Evolutionary conservation across 2,329 filamentous ascomycete genomes (phyloP).

Genomic region (Elsinoe batatas): DNA sequence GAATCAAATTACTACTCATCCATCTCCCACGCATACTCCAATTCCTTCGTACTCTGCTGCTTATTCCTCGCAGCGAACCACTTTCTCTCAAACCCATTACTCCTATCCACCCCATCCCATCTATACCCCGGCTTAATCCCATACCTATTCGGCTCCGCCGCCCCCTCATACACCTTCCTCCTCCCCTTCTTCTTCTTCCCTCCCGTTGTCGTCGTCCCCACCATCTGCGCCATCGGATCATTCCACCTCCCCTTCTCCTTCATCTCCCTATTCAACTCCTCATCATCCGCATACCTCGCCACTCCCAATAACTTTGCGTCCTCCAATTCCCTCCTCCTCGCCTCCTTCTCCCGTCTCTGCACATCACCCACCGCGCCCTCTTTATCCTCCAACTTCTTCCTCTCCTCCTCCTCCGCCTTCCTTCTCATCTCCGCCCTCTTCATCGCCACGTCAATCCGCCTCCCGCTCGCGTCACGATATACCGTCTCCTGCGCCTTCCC

Average conservation of each 20-base stretch:
- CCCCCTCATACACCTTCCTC: slow-evolving; percentile 61
- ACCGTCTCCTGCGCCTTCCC: slow-evolving; percentile 65
- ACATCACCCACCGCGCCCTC: slow-evolving; percentile 76
- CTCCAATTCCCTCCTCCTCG: slow-evolving; percentile 56
- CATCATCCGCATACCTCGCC: slow-evolving; percentile 73
- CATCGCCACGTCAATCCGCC: slow-evolving; percentile 89
- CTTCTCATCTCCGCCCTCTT: slow-evolving; percentile 77
- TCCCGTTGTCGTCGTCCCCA: slow-evolving; percentile 51
- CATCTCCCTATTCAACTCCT: slow-evolving; percentile 72
- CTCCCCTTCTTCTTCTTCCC: slow-evolving; percentile 40
- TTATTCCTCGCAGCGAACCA: slow-evolving; percentile 83
- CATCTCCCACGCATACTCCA: slow-evolving; percentile 95
- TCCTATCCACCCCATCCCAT: slow-evolving; percentile 94
- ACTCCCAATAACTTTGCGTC: slow-evolving; percentile 77
- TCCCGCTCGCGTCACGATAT: slow-evolving; percentile 86
- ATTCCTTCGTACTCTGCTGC: slow-evolving; percentile 61
- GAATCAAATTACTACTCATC: slow-evolving; percentile 53
- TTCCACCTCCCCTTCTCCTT: slow-evolving; percentile 76
- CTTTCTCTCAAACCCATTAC: slow-evolving; percentile 87
- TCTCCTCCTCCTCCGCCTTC: slow-evolving; percentile 61
- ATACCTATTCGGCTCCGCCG: slow-evolving; percentile 82
- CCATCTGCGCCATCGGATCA: slow-evolving; percentile 78
- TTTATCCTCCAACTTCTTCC: slow-evolving; percentile 54
- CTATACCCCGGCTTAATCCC: slow-evolving; percentile 83
- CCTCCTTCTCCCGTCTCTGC: slow-evolving; percentile 59